Evolutionary conservation across 495 filamentous ascomycete species (phyloP).

Genomic region (Annulohypoxylon nitens): DNA sequence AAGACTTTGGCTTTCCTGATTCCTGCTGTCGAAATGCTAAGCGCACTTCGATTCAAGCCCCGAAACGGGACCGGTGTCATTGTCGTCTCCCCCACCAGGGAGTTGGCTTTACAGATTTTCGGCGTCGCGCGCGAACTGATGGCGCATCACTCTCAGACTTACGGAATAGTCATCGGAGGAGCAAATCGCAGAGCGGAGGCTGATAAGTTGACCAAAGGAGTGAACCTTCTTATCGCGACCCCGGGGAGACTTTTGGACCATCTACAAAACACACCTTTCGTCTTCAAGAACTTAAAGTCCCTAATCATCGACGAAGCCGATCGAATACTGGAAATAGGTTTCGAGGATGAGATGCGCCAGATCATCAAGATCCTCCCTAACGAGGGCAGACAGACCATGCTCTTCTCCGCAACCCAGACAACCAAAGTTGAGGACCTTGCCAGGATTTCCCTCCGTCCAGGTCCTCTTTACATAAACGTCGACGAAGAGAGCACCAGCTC

Average conservation of each 20-base stretch:
- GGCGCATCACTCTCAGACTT: constrained; percentile 83
- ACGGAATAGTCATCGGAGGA: constrained; percentile 95
- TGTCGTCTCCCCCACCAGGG: constrained; percentile 87
- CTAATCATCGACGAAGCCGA: constrained; percentile 95
- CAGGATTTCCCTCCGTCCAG: constrained; percentile 89
- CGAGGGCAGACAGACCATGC: constrained; percentile 91
- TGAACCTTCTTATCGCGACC: constrained; percentile 94
- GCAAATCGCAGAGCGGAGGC: constrained; percentile 92
- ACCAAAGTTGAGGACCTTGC: constrained; percentile 98
- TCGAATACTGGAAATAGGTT: constrained; percentile 94
- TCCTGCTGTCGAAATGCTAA: constrained; percentile 94
- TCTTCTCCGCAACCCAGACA: constrained; percentile 97
- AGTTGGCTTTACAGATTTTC: constrained; percentile 95
- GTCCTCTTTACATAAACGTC: constrained; percentile 81
- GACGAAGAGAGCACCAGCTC: constrained; percentile 73
- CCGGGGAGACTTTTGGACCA: constrained; percentile 95
- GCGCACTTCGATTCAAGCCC: constrained; percentile 86
- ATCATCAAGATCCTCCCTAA: constrained; percentile 95
- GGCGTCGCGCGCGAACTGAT: constrained; percentile 94
- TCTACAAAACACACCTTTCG: constrained; percentile 91
- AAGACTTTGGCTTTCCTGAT: constrained; percentile 97
- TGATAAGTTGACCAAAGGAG: constrained; percentile 92
- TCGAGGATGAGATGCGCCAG: constrained; percentile 98
- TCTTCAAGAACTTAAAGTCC: constrained; percentile 92
- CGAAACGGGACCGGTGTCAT: constrained; percentile 85